These are phyloP conservation scores for Paradendryphiella salina DNA, from an alignment of 2,329 filamentous ascomycete genomes.

Conservation along the genomic window DNA sequence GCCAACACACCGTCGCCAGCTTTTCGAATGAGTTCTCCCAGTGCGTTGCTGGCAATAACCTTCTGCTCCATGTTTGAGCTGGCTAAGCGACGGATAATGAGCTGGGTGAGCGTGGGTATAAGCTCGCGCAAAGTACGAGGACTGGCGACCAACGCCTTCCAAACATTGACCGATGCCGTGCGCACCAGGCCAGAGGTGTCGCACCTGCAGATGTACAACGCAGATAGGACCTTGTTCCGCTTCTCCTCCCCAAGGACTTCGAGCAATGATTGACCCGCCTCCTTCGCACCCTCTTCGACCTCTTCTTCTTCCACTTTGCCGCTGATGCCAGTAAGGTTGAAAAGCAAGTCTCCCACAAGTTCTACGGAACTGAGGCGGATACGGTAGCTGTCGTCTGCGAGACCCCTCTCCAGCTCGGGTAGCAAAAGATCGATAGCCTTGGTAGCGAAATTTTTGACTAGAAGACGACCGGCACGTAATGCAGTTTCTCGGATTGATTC, in stretches of 20 bases:
- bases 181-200: slow-evolving; percentile 93
- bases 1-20: slow-evolving; percentile 91
- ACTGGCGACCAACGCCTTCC: slow-evolving; percentile 94
- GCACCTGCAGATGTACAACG: slow-evolving; percentile 94
- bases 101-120: slow-evolving; percentile 89
- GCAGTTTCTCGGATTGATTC: slow-evolving; percentile 98
- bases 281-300: slow-evolving; percentile 77
- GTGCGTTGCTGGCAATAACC: slow-evolving; percentile 94
- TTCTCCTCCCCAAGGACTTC: slow-evolving; percentile 95
- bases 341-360: slow-evolving; percentile 91
- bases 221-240: slow-evolving; percentile 95
- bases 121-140: slow-evolving; percentile 93
- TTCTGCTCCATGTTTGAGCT: slow-evolving; percentile 99
- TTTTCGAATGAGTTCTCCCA: slow-evolving; percentile 95
- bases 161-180: slow-evolving; percentile 85
- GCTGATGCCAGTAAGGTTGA: slow-evolving; percentile 95
- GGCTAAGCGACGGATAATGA: slow-evolving; percentile 90
- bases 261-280: slow-evolving; percentile 89
- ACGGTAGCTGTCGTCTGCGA: slow-evolving; percentile 96
- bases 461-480: slow-evolving; percentile 83
- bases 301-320: slow-evolving; percentile 75
- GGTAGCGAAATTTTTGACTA: slow-evolving; percentile 98
- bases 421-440: slow-evolving; percentile 91
- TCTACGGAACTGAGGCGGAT: slow-evolving; percentile 98
- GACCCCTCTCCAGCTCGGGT: slow-evolving; percentile 90